Percentiles rank a stretch among this genome's conserved stretches.
phyloP scores from a whole-genome alignment of 768 basidiomycete genomes.

The Suillus clintonianus region DNA sequence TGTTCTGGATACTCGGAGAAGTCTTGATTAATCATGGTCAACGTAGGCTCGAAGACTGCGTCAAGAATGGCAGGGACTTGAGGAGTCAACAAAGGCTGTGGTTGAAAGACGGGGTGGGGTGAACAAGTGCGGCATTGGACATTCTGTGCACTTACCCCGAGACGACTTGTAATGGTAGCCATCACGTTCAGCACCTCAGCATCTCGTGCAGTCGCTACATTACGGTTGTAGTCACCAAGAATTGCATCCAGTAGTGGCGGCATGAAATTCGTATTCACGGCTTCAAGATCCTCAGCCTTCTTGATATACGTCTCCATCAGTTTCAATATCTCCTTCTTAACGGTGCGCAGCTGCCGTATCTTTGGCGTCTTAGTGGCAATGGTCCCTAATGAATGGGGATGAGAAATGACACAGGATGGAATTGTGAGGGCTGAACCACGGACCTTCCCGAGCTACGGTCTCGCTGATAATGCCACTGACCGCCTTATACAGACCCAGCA shows the following conservation, averaged over 20 bases:
- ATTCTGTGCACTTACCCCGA: constrained; percentile 66
- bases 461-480: constrained; percentile 96
- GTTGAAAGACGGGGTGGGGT: constrained; percentile 5
- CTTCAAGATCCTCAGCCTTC: constrained; percentile 95
- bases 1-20: constrained; percentile 99
- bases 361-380: constrained; percentile 97
- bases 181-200: constrained; percentile 97
- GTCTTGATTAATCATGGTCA: constrained; percentile 99
- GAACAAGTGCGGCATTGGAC: constrained; percentile 1
- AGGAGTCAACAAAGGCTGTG: constrained; percentile 79
- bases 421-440: constrained; percentile 14
- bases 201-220: constrained; percentile 90
- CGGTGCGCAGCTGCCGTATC: constrained; percentile 89
- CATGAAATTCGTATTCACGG: constrained; percentile 89
- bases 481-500: constrained; percentile 97
- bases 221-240: constrained; percentile 94
- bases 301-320: constrained; percentile 97
- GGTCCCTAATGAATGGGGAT: constrained; percentile 50
- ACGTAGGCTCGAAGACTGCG: constrained; percentile 94
- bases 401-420: neutral
- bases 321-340: constrained; percentile 98
- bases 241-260: constrained; percentile 95
- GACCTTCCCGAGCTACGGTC: constrained; percentile 84
- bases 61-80: constrained; percentile 95
- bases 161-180: constrained; percentile 87